Base-by-base conservation (phyloP, 148 eudicot genomes). In the Diospyros kaki region DNA sequence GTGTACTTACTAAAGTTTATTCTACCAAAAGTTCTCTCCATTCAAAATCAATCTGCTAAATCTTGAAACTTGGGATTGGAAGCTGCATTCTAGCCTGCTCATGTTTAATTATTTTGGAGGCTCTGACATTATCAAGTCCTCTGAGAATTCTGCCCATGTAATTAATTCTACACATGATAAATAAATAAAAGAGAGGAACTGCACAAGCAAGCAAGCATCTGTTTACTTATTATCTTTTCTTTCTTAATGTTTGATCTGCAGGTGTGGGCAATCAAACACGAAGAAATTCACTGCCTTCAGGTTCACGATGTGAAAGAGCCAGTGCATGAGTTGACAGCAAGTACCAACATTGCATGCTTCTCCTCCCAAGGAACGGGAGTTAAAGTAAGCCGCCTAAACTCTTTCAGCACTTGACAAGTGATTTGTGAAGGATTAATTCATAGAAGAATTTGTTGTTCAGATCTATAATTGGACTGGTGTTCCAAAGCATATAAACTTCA, bases 241-340 rank as follows among this genome's bases (percentile, higher is more conserved):
- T 52, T 46, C 46, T 66, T 11, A 68, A 44, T 46, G 40, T 55
- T n/a, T 17, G 55, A 55, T 71, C 28, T 39, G 42, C 79, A 86
- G 89, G 85, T 86, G 6, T 86, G 89, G 89, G 73, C 82, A 73
- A 86, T 84, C 69, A 86, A 82, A 67, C 89, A 80, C 52, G 89
- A 84, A 68, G 89, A 81, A 75, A 84, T 86, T 38, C 89, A 86
- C 69, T 86, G 87, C 71, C 60, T 84, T 66, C 87, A 84, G 42
- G 82, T 84, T 69, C 89, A 86, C 67, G 86, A 84, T 72, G 84
- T 86, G 48, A 86, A 86, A 78, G 89, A 86, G 73, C 68, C 81
- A 13, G 89, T 86, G 38, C 70, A 68, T 2, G 82, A 71, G 71
- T 46, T 84, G 62, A 68, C 78, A 69, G 89, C 87, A 46, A 80